These are phyloP conservation scores for Fusarium coicis DNA, from an alignment of 2,329 filamentous ascomycete genomes.

Conservation along the genomic window DNA sequence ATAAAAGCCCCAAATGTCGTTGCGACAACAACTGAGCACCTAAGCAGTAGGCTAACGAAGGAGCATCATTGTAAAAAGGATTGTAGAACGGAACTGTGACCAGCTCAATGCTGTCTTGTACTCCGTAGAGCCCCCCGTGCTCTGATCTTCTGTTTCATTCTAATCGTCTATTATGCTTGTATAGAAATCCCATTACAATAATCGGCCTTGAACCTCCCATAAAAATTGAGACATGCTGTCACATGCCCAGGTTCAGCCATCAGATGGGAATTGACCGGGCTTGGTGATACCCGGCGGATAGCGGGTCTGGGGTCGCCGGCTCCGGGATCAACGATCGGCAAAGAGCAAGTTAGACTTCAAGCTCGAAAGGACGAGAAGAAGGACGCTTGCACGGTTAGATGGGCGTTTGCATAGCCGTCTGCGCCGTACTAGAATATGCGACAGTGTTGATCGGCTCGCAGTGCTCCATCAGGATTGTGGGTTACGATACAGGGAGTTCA, in stretches of 20 bases:
- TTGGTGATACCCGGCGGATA: slow-evolving; percentile 21
- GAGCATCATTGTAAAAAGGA: neutral
- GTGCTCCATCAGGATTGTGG: neutral
- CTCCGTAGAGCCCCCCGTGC: neutral
- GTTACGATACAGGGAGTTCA: neutral
- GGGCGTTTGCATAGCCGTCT: neutral
- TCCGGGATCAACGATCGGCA: slow-evolving; percentile 18
- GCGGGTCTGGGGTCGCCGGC: slow-evolving; percentile 23
- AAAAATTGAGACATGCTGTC: neutral
- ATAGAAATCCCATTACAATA: neutral
- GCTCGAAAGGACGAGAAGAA: neutral
- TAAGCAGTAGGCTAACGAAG: neutral
- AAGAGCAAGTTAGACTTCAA: neutral
- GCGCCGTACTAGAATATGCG: neutral
- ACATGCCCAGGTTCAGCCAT: slow-evolving; percentile 8
- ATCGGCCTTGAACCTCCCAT: neutral
- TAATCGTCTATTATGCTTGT: neutral
- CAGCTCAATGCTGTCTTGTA: neutral
- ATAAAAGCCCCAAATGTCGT: neutral
- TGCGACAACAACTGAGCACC: neutral
- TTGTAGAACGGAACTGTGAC: neutral
- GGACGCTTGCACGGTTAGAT: neutral
- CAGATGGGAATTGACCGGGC: slow-evolving; percentile 23
- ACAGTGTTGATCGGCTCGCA: neutral
- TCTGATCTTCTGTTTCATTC: neutral